Evolutionary conservation across 306 rosid species (phyloP), one percentile per base, ranked within the genome.

Genomic region (Lathyrus sativus): DNA sequence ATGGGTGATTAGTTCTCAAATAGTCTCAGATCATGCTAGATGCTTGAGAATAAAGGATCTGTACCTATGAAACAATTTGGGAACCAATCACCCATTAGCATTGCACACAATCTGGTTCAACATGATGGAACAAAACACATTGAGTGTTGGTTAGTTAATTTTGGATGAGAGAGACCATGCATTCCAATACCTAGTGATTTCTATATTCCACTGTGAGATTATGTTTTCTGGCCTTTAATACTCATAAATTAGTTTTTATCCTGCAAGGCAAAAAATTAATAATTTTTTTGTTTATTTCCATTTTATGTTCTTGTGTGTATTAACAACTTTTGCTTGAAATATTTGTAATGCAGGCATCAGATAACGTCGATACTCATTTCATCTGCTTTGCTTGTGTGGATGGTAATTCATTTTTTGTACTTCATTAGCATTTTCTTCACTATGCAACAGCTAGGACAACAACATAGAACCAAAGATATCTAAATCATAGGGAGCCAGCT

Each of bases 331-430:
- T 6, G n/a, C 38, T 56, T 57, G 7, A 64, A 65, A 48, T 42
- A 29, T 59, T 71, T 68, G 55, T 44, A 35, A 41, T 58, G 72
- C 89, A 91, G 98, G 92, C 95, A 72, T 67, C 89, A 2, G 91
- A 85, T 33, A 72, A 84, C 1, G 95, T 74, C 53, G 78, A 84
- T 63, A 75, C 95, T 70, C 98, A 91, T 81, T 91, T 91, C 78
- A 91, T 91, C 83, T 87, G 92, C 86, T 91, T 87, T 70, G 31
- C 89, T 17, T 89, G 95, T 46, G 87, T 84, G 50, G 89, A 87
- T 56, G 96, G 98, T 89, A 85, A 33, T 46, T 68, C 12, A 67
- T 67, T 64, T 48, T 5, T 22, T 60, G 11, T 7, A 13, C n/a
- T 17, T 72, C 26, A 37, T 51, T 49, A 76, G 7, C 26, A 14